Conservation (phyloP, 495 filamentous ascomycete genomes). For the Clavariopsis aquatica region DNA sequence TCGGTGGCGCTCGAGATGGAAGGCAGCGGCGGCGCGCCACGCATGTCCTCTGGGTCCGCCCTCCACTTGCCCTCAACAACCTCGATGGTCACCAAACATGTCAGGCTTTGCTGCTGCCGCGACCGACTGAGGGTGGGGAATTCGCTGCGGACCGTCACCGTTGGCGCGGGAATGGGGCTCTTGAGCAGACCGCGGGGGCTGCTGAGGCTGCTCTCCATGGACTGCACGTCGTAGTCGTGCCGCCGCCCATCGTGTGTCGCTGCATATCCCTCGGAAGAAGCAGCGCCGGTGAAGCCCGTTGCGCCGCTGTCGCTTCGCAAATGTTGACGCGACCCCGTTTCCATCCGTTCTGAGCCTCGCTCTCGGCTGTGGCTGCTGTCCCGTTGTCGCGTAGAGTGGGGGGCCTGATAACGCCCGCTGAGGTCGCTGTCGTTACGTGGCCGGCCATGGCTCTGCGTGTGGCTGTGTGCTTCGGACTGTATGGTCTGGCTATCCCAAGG, state of each 20-base stretch:
- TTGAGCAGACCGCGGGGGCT: slow-evolving; percentile 72
- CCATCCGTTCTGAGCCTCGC: slow-evolving; percentile 56
- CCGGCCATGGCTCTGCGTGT: slow-evolving; percentile 44
- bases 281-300: slow-evolving; percentile 60
- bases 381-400: slow-evolving; percentile 27
- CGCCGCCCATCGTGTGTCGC: slow-evolving; percentile 61
- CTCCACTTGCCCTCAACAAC: slow-evolving; percentile 92
- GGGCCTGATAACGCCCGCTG: slow-evolving; percentile 37
- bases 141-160: slow-evolving; percentile 90
- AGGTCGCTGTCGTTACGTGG: slow-evolving; percentile 46
- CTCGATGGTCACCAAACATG: slow-evolving; percentile 92
- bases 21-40: slow-evolving; percentile 59
- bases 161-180: slow-evolving; percentile 89
- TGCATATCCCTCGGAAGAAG: slow-evolving; percentile 67
- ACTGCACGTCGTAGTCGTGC: slow-evolving; percentile 94
- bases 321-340: slow-evolving; percentile 54
- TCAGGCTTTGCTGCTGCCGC: slow-evolving; percentile 91
- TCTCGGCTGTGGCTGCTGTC: slow-evolving; percentile 42
- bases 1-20: slow-evolving; percentile 48
- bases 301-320: slow-evolving; percentile 75
- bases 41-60: slow-evolving; percentile 80
- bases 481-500: slow-evolving; percentile 55
- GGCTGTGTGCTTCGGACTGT: slow-evolving; percentile 9
- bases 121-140: slow-evolving; percentile 92
- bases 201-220: slow-evolving; percentile 85